Conservation (phyloP, 345 rosid genomes). For the Anastatica hierochuntica region DNA sequence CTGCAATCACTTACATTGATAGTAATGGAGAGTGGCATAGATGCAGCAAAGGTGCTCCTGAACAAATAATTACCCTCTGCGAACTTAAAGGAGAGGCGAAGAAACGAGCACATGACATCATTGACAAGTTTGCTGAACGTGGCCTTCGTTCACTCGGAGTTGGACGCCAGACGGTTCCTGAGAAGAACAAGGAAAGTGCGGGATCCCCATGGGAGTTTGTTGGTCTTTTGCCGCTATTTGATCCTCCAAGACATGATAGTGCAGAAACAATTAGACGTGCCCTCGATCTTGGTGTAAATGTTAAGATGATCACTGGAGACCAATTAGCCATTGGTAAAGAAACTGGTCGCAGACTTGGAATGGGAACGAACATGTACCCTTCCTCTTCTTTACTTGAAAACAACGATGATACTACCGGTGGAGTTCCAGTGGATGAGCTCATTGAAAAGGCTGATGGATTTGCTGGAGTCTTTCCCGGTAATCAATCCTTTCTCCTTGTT, state of each 20-base stretch:
- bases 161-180: slow-evolving; percentile 43
- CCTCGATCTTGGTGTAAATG: slow-evolving; percentile 57
- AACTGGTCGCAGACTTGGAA: slow-evolving; percentile 42
- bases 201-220: slow-evolving; percentile 67
- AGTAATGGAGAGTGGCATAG: slow-evolving; percentile 74
- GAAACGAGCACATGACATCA: slow-evolving; percentile 46
- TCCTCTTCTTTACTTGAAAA: slow-evolving; percentile 21
- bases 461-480: slow-evolving; percentile 70
- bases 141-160: slow-evolving; percentile 59
- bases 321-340: slow-evolving; percentile 67
- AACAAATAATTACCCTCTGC: slow-evolving; percentile 44
- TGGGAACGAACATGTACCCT: too few relatives aligned
- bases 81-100: slow-evolving; percentile 36
- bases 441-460: too few relatives aligned
- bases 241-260: too few relatives aligned
- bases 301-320: slow-evolving; percentile 73
- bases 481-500: too few relatives aligned
- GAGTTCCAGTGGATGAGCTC: slow-evolving; percentile 46
- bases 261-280: slow-evolving; percentile 60
- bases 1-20: too few relatives aligned
- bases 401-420: slow-evolving; percentile 44
- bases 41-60: slow-evolving; percentile 83
- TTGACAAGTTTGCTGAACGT: slow-evolving; percentile 60
- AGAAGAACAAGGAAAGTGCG: slow-evolving; percentile 41
- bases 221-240: slow-evolving; percentile 65